Conservation (phyloP, 2,329 filamentous ascomycete genomes). For the Monosporascus sp. region DNA sequence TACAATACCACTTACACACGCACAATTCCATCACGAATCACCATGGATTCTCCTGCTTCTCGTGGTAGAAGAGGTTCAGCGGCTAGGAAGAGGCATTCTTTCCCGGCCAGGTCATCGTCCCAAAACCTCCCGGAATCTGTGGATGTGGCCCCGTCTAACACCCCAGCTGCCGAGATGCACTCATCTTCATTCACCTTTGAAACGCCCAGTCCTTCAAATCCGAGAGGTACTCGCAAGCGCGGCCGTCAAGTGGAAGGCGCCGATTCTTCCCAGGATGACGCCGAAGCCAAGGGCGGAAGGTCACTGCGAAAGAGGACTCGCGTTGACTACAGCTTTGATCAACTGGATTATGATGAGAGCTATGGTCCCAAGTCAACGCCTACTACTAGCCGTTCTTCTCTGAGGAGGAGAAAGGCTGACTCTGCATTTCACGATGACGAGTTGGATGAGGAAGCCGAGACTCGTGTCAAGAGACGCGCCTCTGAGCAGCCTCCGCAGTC, state of each 20-base stretch:
- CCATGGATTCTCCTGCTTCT: constrained; percentile 24
- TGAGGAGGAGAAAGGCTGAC: constrained; percentile 26
- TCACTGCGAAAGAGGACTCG: constrained; percentile 51
- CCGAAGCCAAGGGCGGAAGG: constrained; percentile 51
- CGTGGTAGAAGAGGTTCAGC: constrained; percentile 21
- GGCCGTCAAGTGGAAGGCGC: constrained; percentile 35
- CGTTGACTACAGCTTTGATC: constrained; percentile 52
- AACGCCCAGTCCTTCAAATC: constrained; percentile 23
- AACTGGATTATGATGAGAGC: constrained; percentile 41
- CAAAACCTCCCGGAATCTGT: constrained; percentile 12
- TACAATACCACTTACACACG: constrained; percentile 9
- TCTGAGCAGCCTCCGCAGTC: constrained; percentile 25
- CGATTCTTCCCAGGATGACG: constrained; percentile 37
- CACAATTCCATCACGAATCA: background rate
- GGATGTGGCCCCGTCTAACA: constrained; percentile 13
- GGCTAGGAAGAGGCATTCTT: constrained; percentile 21
- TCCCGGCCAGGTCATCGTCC: constrained; percentile 15
- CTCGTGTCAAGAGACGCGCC: constrained; percentile 22
- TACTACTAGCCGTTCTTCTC: constrained; percentile 15
- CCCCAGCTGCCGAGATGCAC: constrained; percentile 13
- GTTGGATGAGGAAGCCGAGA: constrained; percentile 17
- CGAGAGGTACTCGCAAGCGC: constrained; percentile 37
- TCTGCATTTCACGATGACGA: constrained; percentile 15
- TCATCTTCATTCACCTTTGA: constrained; percentile 21
- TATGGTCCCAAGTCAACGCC: constrained; percentile 19